Evolutionary conservation across 192 early-diverging fungal species (phyloP).

Genomic region (Umbelopsis isabellina): DNA sequence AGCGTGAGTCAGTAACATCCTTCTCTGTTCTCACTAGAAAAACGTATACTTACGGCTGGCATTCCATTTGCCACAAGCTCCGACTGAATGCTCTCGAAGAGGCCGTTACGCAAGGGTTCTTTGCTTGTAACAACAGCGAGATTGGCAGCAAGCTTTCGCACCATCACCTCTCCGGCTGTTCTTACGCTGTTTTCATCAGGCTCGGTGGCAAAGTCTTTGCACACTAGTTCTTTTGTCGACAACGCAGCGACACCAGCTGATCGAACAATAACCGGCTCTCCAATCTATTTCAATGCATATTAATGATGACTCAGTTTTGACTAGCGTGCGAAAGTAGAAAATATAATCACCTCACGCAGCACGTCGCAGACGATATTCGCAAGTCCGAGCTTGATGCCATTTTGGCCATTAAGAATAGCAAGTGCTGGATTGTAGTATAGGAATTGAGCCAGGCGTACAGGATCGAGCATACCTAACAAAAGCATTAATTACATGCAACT

Average conservation of each 20-base stretch:
- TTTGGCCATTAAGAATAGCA: conserved; percentile 15
- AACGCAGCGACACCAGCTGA: conserved; percentile 90
- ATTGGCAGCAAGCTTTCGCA: conserved; percentile 67
- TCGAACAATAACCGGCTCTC: conserved; percentile 84
- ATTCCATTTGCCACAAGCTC: conserved; percentile 74
- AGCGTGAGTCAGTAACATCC: not conserved
- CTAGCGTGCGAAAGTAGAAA: not conserved
- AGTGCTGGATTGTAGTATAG: conserved; percentile 29
- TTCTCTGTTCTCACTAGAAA: too few relatives aligned
- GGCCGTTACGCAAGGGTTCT: conserved; percentile 85
- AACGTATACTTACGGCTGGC: conserved; percentile 54
- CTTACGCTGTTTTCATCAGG: conserved; percentile 90
- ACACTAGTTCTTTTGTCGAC: conserved; percentile 86
- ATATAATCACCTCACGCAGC: not conserved
- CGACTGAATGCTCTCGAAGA: conserved; percentile 67
- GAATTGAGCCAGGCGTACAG: not conserved
- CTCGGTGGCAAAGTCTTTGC: conserved; percentile 96
- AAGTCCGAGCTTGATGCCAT: not conserved
- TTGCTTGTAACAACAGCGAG: conserved; percentile 88
- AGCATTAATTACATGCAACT: not conserved
- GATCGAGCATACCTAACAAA: not conserved
- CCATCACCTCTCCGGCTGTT: conserved; percentile 92
- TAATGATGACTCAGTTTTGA: not conserved
- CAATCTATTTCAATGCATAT: conserved; percentile 37
- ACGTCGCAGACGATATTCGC: conserved; percentile 11